Percentiles rank a stretch among this genome's conserved stretches.
Evolutionary conservation across 2,329 filamentous ascomycete genomes (phyloP).

Genomic region (Corniculantispora saksenae): DNA sequence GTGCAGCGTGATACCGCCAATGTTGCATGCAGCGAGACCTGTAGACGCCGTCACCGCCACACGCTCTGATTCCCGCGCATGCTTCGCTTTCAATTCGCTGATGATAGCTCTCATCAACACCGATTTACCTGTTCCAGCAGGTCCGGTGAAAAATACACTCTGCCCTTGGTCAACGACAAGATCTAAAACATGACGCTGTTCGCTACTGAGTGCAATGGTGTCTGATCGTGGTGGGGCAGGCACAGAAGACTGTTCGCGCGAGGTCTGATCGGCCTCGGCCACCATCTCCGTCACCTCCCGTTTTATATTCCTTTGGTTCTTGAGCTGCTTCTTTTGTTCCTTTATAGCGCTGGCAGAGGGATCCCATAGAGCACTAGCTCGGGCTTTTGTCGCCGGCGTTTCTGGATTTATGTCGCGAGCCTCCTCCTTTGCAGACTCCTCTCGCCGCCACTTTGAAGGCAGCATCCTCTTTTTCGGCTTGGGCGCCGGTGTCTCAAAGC

Average conservation of each 20-base stretch:
- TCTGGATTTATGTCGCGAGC: conserved; percentile 32
- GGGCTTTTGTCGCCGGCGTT: conserved; percentile 27
- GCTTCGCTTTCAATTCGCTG: conserved; percentile 73
- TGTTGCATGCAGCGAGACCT: conserved; percentile 92
- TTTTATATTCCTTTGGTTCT: conserved; percentile 46
- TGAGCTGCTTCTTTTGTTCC: conserved; percentile 75
- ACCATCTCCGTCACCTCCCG: too few species aligned
- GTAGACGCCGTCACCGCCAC: conserved; percentile 95
- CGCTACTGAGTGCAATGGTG: conserved; percentile 74
- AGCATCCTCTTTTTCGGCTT: conserved; percentile 64
- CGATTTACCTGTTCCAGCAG: conserved; percentile 95
- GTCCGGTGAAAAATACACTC: conserved; percentile 97
- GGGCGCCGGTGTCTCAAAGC: conserved; percentile 25
- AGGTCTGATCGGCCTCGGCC: not conserved
- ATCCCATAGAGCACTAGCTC: conserved; percentile 60
- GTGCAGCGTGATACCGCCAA: conserved; percentile 92
- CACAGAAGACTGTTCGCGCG: conserved; percentile 37
- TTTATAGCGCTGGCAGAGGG: conserved; percentile 73
- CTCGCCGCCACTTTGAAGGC: conserved; percentile 43
- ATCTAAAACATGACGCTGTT: conserved; percentile 81
- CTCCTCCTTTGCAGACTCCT: conserved; percentile 35
- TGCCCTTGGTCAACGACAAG: conserved; percentile 77
- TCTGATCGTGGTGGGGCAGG: conserved; percentile 41
- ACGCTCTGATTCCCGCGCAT: conserved; percentile 73
- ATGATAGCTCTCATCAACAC: conserved; percentile 94